Conservation (phyloP, 2,329 filamentous ascomycete genomes). For the Anthostomella pinea region DNA sequence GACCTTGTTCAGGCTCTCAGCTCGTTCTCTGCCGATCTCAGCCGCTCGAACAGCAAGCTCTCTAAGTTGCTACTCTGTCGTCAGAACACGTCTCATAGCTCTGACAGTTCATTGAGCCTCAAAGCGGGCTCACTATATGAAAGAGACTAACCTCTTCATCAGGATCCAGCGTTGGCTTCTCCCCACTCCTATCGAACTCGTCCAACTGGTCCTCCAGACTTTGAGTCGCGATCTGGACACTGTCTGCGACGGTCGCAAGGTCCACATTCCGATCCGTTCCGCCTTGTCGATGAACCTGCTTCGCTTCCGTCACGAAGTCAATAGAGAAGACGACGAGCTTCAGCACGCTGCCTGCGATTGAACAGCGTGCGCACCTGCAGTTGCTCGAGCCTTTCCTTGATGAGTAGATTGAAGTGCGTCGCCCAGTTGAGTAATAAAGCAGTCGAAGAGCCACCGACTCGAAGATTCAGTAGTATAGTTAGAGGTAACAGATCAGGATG, state of each 20-base stretch:
- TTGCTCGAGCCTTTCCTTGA: too few species aligned
- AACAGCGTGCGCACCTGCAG: constrained; percentile 17
- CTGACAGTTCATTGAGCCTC: too few species aligned
- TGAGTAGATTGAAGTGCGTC: too few species aligned
- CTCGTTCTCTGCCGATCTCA: constrained; percentile 18
- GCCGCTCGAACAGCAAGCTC: constrained; percentile 14
- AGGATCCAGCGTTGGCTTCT: background rate
- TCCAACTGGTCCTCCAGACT: constrained; percentile 15
- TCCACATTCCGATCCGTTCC: constrained; percentile 18
- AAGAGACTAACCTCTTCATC: constrained; percentile 14
- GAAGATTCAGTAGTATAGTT: too few species aligned
- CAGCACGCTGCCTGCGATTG: constrained; percentile 16
- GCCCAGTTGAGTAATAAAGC: too few species aligned
- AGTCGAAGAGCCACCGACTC: too few species aligned
- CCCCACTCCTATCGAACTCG: background rate
- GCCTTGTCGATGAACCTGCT: constrained; percentile 21
- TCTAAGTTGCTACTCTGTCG: constrained; percentile 12
- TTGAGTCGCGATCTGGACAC: constrained; percentile 14
- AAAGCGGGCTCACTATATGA: background rate
- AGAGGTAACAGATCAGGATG: too few species aligned
- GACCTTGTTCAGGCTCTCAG: constrained; percentile 7
- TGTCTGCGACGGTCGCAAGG: constrained; percentile 11
- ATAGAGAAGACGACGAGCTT: constrained; percentile 20
- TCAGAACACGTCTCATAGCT: too few species aligned
- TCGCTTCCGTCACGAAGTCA: constrained; percentile 19